Evolutionary conservation across 106 monocot species (phyloP).

Genomic region (Dendrobium catenatum): DNA sequence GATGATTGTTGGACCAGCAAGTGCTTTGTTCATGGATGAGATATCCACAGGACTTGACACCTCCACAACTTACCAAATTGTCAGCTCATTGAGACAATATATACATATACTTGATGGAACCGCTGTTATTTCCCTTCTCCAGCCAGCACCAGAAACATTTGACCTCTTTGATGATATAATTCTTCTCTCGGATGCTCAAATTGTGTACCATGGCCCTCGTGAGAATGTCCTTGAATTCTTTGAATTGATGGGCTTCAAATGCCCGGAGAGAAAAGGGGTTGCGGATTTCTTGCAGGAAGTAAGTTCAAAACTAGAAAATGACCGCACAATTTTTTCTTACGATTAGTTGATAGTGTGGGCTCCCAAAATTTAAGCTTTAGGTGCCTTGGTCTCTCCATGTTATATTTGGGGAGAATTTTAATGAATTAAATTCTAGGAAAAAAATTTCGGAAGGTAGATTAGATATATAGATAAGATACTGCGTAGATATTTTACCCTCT

Average conservation of each 20-base stretch:
- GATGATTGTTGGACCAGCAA: constrained; percentile 50
- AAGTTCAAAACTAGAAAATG: not conserved
- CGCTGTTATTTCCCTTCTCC: constrained; percentile 37
- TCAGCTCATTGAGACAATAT: constrained; percentile 34
- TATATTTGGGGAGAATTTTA: no score
- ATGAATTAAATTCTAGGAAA: no score
- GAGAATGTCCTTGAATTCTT: constrained; percentile 44
- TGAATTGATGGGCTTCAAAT: constrained; percentile 42
- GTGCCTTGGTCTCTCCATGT: no score
- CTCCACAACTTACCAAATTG: constrained; percentile 54
- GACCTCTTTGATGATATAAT: constrained; percentile 52
- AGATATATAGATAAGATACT: no score
- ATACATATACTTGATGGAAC: constrained; percentile 40
- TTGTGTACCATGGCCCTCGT: constrained; percentile 46
- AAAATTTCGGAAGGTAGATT: no score
- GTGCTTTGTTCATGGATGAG: constrained; percentile 51
- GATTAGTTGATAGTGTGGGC: not conserved
- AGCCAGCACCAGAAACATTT: constrained; percentile 50
- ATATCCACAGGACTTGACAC: constrained; percentile 58
- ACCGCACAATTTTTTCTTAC: not conserved
- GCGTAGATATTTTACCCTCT: no score
- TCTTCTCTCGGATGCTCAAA: constrained; percentile 42
- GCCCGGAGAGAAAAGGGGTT: constrained; percentile 50
- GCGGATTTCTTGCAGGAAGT: constrained; percentile 59
- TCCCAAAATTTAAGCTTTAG: no score